Conservation (phyloP, 1,139 yeast species). For the Blastobotrys petasosporus region DNA sequence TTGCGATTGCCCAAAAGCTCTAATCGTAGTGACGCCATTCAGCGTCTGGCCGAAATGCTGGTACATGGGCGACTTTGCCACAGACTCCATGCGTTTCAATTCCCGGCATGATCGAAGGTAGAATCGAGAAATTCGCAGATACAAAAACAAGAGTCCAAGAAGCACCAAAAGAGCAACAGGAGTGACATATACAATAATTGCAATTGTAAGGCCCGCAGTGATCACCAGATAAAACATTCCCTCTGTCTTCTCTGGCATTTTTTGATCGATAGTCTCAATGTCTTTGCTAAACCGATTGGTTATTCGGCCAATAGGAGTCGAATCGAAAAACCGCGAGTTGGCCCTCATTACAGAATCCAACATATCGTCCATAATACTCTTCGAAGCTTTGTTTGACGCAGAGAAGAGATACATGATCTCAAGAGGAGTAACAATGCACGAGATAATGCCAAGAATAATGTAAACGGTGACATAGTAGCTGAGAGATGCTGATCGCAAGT, state of each 20-base stretch:
- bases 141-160: background rate
- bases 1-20: slow-evolving; percentile 89
- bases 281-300: slow-evolving; percentile 97
- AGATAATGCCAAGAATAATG: slow-evolving; percentile 58
- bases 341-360: slow-evolving; percentile 62
- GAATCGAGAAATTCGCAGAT: slow-evolving; percentile 22
- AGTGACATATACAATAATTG: slow-evolving; percentile 1
- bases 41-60: slow-evolving; percentile 91
- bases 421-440: slow-evolving; percentile 48
- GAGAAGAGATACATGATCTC: slow-evolving; percentile 57
- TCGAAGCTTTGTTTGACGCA: slow-evolving; percentile 76
- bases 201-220: slow-evolving; percentile 2
- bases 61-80: slow-evolving; percentile 86
- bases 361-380: slow-evolving; percentile 60
- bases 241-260: slow-evolving; percentile 37
- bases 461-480: slow-evolving; percentile 63
- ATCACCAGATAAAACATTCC: slow-evolving; percentile 3
- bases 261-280: slow-evolving; percentile 89
- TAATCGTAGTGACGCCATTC: slow-evolving; percentile 81
- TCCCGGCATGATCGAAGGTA: slow-evolving; percentile 80
- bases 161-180: slow-evolving; percentile 5
- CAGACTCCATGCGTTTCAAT: slow-evolving; percentile 78
- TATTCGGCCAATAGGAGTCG: slow-evolving; percentile 92
- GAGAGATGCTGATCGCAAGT: slow-evolving; percentile 31
- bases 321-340: slow-evolving; percentile 80